Conservation (phyloP, 2,329 filamentous ascomycete species). For the Alternaria sp. region DNA sequence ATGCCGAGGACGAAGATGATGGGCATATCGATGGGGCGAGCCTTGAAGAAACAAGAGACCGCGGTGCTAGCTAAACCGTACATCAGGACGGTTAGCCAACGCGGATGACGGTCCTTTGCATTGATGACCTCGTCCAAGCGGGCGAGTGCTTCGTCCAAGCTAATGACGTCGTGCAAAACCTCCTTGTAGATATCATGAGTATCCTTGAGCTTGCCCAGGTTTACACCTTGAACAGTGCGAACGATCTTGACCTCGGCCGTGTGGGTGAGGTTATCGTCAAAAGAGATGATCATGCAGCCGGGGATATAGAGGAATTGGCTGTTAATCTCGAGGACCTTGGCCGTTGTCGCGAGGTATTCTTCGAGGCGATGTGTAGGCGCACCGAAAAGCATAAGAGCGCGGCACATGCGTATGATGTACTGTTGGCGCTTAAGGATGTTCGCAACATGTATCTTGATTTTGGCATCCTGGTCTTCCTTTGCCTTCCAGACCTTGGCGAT, state of each 20-base stretch:
- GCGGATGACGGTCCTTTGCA: conserved; percentile 62
- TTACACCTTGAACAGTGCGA: conserved; percentile 71
- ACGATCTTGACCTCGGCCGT: conserved; percentile 82
- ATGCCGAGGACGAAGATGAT: conserved; percentile 78
- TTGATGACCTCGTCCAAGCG: conserved; percentile 69
- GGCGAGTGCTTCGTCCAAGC: conserved; percentile 72
- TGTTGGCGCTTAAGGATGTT: conserved; percentile 79
- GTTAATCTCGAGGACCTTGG: conserved; percentile 83
- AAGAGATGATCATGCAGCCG: conserved; percentile 91
- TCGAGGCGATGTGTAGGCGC: conserved; percentile 91
- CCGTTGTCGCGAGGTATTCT: conserved; percentile 87
- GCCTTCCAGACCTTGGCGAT: conserved; percentile 40
- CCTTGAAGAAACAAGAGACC: conserved; percentile 81
- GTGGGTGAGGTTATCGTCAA: conserved; percentile 70
- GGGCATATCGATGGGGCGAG: conserved; percentile 77
- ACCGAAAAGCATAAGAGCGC: conserved; percentile 85
- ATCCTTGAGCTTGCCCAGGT: conserved; percentile 76
- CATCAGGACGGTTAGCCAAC: conserved; percentile 64
- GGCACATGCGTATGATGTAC: conserved; percentile 86
- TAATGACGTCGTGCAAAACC: conserved; percentile 75
- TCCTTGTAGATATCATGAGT: conserved; percentile 81
- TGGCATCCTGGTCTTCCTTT: conserved; percentile 60
- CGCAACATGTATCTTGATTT: conserved; percentile 67
- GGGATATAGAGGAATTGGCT: conserved; percentile 89
- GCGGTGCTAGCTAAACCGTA: conserved; percentile 78